A percentile compares a stretch with the other conserved stretches of the same genome.
These are phyloP conservation scores for Anastatica hierochuntica DNA, from an alignment of 345 rosid genomes.

Conservation along the genomic window DNA sequence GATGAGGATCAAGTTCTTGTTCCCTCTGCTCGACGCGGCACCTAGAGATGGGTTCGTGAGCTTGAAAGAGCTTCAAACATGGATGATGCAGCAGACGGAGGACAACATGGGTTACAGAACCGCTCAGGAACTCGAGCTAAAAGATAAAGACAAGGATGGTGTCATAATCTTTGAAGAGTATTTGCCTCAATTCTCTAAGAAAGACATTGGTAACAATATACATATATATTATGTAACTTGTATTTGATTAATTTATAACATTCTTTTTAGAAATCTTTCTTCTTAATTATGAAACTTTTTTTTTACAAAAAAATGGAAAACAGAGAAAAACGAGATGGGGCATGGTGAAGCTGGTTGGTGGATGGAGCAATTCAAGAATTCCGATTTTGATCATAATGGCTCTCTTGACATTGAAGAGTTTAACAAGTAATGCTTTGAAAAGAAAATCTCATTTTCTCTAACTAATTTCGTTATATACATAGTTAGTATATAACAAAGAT, in stretches of 20 bases:
- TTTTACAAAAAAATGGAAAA: background rate
- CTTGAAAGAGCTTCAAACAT: slow-evolving; percentile 47
- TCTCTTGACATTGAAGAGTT: slow-evolving; percentile 42
- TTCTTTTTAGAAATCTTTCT: background rate
- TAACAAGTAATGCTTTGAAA: slow-evolving; percentile 31
- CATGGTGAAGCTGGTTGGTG: slow-evolving; percentile 81
- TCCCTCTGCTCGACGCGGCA: slow-evolving; percentile 46
- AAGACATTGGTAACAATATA: slow-evolving; percentile 42
- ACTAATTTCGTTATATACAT: background rate
- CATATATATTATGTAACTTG: no score
- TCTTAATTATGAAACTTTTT: background rate
- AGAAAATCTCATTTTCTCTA: background rate
- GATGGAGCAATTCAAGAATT: slow-evolving; percentile 45
- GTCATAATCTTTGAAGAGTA: slow-evolving; percentile 46
- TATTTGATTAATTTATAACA: background rate
- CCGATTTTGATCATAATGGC: slow-evolving; percentile 46
- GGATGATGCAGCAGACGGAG: slow-evolving; percentile 42
- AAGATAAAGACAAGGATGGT: slow-evolving; percentile 48
- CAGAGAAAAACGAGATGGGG: slow-evolving; percentile 38
- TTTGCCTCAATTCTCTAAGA: slow-evolving; percentile 44
- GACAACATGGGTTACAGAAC: slow-evolving; percentile 43
- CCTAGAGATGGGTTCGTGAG: slow-evolving; percentile 46
- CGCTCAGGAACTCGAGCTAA: slow-evolving; percentile 29
- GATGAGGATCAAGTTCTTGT: slow-evolving; percentile 43
- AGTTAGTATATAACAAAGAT: background rate